These are phyloP conservation scores for Zizania latifolia DNA, from an alignment of 176 grass and related monocot genomes.

Conservation along the genomic window DNA sequence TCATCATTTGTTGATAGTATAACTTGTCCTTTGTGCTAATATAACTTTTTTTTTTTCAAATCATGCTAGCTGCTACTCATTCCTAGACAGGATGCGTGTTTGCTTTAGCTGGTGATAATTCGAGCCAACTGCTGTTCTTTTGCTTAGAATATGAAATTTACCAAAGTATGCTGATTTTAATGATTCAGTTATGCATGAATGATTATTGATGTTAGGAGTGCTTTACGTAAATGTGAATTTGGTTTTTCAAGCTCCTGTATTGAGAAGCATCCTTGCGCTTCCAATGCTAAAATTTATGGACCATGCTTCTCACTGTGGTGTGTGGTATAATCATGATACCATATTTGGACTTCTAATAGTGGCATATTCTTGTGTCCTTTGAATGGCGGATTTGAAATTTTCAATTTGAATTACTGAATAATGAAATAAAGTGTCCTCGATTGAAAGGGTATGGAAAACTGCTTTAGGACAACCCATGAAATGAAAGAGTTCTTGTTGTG, in stretches of 20 bases:
- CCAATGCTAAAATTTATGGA: neutral
- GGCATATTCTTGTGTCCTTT: neutral
- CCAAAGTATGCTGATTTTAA: neutral
- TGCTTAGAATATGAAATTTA: neutral
- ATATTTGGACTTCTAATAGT: neutral
- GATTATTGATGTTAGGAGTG: neutral
- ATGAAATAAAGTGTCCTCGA: neutral
- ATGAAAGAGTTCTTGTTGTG: neutral
- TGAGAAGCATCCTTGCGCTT: neutral
- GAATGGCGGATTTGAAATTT: neutral
- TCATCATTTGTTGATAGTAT: neutral
- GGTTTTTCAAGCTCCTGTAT: neutral
- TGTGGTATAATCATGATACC: neutral
- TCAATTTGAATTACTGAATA: neutral
- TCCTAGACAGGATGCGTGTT: neutral
- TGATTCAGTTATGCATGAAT: neutral
- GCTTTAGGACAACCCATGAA: neutral
- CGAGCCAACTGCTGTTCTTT: neutral
- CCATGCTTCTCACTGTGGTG: neutral
- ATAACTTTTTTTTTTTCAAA: neutral
- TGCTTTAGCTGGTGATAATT: neutral
- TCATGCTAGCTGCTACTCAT: neutral
- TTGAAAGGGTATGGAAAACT: neutral
- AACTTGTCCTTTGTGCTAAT: neutral
- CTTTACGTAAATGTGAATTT: neutral